phyloP scores from a whole-genome alignment of 169 alveolate species.

The Plasmodium coatneyi region DNA sequence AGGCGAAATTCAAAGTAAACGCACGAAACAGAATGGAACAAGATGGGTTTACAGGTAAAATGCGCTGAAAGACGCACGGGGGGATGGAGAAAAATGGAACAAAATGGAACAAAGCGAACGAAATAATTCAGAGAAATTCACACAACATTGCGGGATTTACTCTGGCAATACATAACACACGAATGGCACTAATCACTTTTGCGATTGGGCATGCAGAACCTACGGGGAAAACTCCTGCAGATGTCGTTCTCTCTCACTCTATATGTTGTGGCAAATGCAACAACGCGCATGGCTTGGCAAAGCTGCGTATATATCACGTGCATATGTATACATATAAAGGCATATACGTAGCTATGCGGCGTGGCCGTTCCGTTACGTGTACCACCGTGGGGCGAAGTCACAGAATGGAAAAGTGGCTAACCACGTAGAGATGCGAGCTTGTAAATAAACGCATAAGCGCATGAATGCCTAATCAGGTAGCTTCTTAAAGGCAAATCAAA shows the following conservation, averaged over 20 bases:
- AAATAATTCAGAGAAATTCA: background rate
- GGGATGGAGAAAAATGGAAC: background rate
- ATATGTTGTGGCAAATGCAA: background rate
- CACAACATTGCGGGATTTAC: background rate
- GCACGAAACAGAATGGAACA: conserved; percentile 1
- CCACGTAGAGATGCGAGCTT: background rate
- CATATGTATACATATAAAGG: background rate
- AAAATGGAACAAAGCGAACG: background rate
- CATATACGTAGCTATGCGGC: background rate
- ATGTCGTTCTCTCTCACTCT: background rate
- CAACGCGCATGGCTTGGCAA: background rate
- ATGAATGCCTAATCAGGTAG: background rate
- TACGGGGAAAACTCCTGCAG: background rate
- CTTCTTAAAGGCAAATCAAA: background rate
- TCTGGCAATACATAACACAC: background rate
- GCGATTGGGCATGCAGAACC: background rate
- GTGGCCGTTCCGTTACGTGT: background rate
- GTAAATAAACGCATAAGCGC: background rate
- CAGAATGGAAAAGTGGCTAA: background rate
- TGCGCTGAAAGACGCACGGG: background rate
- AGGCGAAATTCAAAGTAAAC: background rate
- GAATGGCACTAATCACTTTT: background rate
- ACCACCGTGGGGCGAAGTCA: background rate
- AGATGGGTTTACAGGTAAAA: background rate
- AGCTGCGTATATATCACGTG: background rate